Evolutionary conservation across 2,329 filamentous ascomycete genomes (phyloP).

Genomic region (Colletotrichum costaricense): DNA sequence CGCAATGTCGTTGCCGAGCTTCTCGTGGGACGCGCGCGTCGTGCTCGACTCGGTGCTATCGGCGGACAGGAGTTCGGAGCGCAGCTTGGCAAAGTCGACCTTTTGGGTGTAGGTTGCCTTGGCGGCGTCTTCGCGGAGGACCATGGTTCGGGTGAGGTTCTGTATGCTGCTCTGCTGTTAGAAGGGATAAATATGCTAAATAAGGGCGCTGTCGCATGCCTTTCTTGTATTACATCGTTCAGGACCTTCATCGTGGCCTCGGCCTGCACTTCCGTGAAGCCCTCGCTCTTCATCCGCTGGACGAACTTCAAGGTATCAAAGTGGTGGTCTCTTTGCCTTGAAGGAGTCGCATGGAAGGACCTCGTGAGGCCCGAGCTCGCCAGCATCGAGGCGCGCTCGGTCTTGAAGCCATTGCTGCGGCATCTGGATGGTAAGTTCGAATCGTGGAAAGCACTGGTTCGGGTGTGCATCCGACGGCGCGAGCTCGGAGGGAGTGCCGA

Average conservation of each 20-base stretch:
- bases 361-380: constrained; percentile 48
- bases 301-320: constrained; percentile 99
- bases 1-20: constrained; percentile 91
- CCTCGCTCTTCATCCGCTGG: constrained; percentile 87
- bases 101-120: constrained; percentile 87
- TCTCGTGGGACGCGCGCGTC: constrained; percentile 90
- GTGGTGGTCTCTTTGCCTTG: constrained; percentile 81
- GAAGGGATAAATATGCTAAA: not conserved
- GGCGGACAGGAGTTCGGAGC: constrained; percentile 90
- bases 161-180: constrained; percentile 75
- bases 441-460: constrained; percentile 41
- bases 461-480: constrained; percentile 34
- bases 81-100: constrained; percentile 97
- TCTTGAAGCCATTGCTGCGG: constrained; percentile 1
- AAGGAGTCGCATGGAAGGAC: constrained; percentile 76
- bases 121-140: constrained; percentile 91
- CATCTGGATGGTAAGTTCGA: constrained; percentile 34
- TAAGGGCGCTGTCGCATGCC: constrained; percentile 54
- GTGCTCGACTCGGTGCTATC: constrained; percentile 92
- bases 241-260: constrained; percentile 99
- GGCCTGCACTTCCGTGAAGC: constrained; percentile 94
- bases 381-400: constrained; percentile 38
- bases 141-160: constrained; percentile 97
- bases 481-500: constrained; percentile 38
- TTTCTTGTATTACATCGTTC: constrained; percentile 97